A percentile compares a stretch with the other conserved stretches of the same genome.
These are phyloP conservation scores for Capsicum pubescens DNA, from an alignment of 257 asterid species.

Conservation along the genomic window DNA sequence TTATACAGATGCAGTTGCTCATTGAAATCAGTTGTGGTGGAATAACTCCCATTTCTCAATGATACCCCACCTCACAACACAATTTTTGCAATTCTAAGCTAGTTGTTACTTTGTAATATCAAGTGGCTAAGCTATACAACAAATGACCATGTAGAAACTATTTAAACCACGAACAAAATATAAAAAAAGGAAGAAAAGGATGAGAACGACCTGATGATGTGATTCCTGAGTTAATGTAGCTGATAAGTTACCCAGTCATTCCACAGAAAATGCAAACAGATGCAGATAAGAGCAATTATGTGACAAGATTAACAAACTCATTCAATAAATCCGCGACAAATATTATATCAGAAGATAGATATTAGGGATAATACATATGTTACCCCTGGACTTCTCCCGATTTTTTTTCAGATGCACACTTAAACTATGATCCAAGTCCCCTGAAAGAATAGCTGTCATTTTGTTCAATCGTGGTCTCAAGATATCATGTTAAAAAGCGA, in stretches of 20 bases:
- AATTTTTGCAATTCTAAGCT: slow-evolving; percentile 1
- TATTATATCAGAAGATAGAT: not conserved
- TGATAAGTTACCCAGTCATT: not conserved
- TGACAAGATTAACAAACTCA: not conserved
- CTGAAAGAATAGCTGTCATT: not conserved
- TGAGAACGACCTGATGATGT: not conserved
- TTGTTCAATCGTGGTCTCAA: not conserved
- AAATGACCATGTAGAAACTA: not conserved
- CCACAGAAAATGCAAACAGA: slow-evolving; percentile 7
- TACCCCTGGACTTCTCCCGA: not conserved
- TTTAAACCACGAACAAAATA: not conserved
- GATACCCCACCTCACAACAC: slow-evolving; percentile 19
- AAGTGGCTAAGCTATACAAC: slow-evolving; percentile 2
- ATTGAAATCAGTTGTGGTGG: not conserved
- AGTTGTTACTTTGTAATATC: slow-evolving; percentile 24
- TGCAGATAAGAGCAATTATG: not conserved
- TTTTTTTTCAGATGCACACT: not conserved
- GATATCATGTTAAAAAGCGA: not conserved
- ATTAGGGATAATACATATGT: not conserved
- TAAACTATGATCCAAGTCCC: not conserved
- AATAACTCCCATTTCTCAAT: not conserved
- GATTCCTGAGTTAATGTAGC: not conserved
- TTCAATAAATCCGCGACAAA: not conserved
- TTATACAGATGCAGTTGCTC: not conserved
- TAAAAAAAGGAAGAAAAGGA: not conserved